Base-by-base conservation (phyloP, 495 filamentous ascomycete species). In the Aspergillus haitiensis region DNA sequence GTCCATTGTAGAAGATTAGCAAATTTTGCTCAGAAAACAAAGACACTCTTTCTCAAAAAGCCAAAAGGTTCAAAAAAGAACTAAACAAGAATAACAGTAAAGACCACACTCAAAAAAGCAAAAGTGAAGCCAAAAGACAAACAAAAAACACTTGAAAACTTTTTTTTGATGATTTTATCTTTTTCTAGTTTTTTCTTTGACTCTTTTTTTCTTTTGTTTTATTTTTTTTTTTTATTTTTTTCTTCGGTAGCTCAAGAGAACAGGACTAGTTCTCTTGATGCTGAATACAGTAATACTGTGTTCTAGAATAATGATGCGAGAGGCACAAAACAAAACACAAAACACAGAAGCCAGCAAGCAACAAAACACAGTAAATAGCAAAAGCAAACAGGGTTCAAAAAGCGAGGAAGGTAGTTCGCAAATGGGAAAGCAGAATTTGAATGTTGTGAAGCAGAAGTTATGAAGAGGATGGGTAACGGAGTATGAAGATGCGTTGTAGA, bases 1-100 rank as follows among this genome's bases (percentile, higher is more conserved):
- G 6, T 34, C 40, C 54, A 56, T 56, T 39, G 37, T 15, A 40
- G 47, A 56, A 42, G 21, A 56, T 56, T 32, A 56, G 54, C 39
- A 56, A 27, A 47, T 16, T 51, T 40, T 32, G 48, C 8, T 51
- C 48, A 51, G 10, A n/a, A 31, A 13, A 51, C 44, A 47, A 16
- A 16, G 10, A 10, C 16, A 47, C 15, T 21, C 16, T 47, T 13
- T 13, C 3, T 9, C 18, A 47, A 52, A 9, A 52, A 33, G 31
- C 50, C 32, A 52, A 52, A 35, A 31, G 34, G 18, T 34, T 37
- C 50, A 52, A 7, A 52, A 52, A 52, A 34, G 34, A 12, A 52
- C 27, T 12, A 37, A 40, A 13, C 51, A 54, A 54, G 37, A 42
- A 55, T 15, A 31, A 48, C 6, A 50, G 44, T 27, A 36, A 37